These are phyloP conservation scores for Berberis vulgaris DNA, from an alignment of 164 flowering plant genomes.

Conservation along the genomic window DNA sequence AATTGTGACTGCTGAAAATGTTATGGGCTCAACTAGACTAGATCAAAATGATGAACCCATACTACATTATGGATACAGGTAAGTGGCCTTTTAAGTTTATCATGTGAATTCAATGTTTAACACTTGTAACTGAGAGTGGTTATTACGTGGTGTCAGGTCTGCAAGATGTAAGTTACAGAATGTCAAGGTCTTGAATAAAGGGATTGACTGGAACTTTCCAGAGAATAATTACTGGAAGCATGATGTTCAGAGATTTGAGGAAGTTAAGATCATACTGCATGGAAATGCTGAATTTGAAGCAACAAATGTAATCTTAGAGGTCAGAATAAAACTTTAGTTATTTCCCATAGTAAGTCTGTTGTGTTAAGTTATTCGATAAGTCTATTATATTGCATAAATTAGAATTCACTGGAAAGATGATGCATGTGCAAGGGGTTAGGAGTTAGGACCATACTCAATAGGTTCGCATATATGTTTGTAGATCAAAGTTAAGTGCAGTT, in stretches of 20 bases:
- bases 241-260: slow-evolving; percentile 62
- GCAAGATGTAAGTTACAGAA: slow-evolving; percentile 72
- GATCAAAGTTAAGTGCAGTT: too few relatives aligned
- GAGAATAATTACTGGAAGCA: slow-evolving; percentile 83
- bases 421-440: too few relatives aligned
- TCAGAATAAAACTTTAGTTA: slow-evolving; percentile 7
- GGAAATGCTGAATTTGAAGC: slow-evolving; percentile 99
- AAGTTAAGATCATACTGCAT: slow-evolving; percentile 60
- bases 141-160: slow-evolving; percentile 40
- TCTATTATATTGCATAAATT: neutral
- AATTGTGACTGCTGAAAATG: slow-evolving; percentile 62
- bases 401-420: too few relatives aligned
- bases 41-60: slow-evolving; percentile 44
- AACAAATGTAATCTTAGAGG: slow-evolving; percentile 60
- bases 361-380: neutral
- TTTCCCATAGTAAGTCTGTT: neutral
- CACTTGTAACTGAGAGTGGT: neutral
- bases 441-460: too few relatives aligned
- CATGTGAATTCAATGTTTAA: neutral
- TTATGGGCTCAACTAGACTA: slow-evolving; percentile 51
- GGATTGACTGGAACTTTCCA: slow-evolving; percentile 71
- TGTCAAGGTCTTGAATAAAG: slow-evolving; percentile 64
- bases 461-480: too few relatives aligned
- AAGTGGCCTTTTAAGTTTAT: neutral
- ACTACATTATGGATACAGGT: slow-evolving; percentile 85